A percentile compares a stretch with the other conserved stretches of the same genome.
phyloP scores from a whole-genome alignment of 805 yeast species.

The Saccharomycopsis malanga region DNA sequence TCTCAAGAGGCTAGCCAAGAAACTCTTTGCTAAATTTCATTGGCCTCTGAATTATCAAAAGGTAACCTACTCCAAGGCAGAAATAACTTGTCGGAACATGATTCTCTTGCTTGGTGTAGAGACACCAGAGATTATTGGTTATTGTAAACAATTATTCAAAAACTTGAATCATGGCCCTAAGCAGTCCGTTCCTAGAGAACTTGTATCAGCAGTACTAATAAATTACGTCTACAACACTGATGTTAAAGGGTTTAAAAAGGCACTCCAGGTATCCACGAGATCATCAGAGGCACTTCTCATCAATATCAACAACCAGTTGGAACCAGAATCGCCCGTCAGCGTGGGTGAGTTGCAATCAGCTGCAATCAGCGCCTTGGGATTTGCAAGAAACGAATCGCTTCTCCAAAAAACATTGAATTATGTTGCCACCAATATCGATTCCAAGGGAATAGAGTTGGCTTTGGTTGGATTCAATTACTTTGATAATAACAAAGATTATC shows the following conservation, averaged over 20 bases:
- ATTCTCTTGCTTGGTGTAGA: conserved; percentile 36
- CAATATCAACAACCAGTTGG: conserved; percentile 14
- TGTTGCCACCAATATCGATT: conserved; percentile 49
- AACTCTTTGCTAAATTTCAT: background rate
- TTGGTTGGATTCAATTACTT: conserved; percentile 46
- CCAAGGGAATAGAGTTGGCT: conserved; percentile 46
- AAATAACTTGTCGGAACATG: conserved; percentile 38
- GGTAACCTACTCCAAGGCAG: conserved; percentile 25
- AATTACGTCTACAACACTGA: conserved; percentile 34
- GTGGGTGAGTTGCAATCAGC: conserved; percentile 42
- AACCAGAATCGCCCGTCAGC: conserved; percentile 34
- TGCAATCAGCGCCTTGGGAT: conserved; percentile 52
- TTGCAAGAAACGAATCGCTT: conserved; percentile 34
- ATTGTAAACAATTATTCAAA: conserved; percentile 40
- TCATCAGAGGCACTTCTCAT: conserved; percentile 9
- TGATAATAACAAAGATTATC: conserved; percentile 25
- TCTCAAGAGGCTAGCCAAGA: conserved; percentile 1
- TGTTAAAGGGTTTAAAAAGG: conserved; percentile 50
- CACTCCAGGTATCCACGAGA: conserved; percentile 35
- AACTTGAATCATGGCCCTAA: conserved; percentile 47
- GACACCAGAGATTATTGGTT: conserved; percentile 22
- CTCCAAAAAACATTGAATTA: conserved; percentile 50
- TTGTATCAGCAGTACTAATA: conserved; percentile 40
- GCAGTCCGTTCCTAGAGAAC: conserved; percentile 43
- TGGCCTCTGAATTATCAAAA: conserved; percentile 31